Percentiles rank a stretch among this genome's conserved stretches.
These are phyloP conservation scores for Aspergillus persii DNA, from an alignment of 2,329 filamentous ascomycete species.

Conservation along the genomic window DNA sequence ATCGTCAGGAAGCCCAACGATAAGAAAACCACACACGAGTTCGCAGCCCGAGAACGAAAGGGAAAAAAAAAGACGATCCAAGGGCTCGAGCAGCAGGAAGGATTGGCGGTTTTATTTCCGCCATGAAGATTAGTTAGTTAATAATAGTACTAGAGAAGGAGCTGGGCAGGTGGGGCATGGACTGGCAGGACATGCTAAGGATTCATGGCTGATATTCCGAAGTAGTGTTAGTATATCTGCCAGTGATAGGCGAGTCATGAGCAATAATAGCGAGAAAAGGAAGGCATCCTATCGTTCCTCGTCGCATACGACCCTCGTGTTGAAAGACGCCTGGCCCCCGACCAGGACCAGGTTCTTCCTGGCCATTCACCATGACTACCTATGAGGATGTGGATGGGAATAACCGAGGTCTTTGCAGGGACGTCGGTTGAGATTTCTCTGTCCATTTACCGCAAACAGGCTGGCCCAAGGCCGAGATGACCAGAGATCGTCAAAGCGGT, in stretches of 20 bases:
- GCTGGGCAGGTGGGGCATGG: constrained; percentile 14
- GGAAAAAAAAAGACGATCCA: not conserved
- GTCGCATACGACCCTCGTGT: too few relatives aligned
- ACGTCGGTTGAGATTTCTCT: not conserved
- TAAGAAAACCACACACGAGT: not conserved
- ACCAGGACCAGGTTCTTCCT: too few relatives aligned
- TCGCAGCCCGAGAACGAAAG: not conserved
- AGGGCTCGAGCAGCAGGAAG: not conserved
- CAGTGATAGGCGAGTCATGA: not conserved
- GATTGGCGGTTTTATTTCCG: constrained; percentile 11
- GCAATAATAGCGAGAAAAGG: not conserved
- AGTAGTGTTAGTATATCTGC: too few relatives aligned
- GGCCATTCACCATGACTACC: too few relatives aligned
- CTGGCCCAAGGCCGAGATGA: not conserved
- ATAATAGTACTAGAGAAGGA: constrained; percentile 1
- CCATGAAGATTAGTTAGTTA: not conserved
- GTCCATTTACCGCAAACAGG: not conserved
- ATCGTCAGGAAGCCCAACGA: not conserved
- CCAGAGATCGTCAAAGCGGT: not conserved
- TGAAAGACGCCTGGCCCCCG: too few relatives aligned
- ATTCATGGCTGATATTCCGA: not conserved
- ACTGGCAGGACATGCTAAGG: not conserved
- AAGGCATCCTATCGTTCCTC: not conserved
- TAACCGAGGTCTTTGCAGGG: not conserved
- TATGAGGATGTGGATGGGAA: not conserved